Percentiles rank a stretch among this genome's conserved stretches.
Evolutionary conservation across 177 flowering plant genomes (phyloP).

Genomic region (Vitis hybrid): DNA sequence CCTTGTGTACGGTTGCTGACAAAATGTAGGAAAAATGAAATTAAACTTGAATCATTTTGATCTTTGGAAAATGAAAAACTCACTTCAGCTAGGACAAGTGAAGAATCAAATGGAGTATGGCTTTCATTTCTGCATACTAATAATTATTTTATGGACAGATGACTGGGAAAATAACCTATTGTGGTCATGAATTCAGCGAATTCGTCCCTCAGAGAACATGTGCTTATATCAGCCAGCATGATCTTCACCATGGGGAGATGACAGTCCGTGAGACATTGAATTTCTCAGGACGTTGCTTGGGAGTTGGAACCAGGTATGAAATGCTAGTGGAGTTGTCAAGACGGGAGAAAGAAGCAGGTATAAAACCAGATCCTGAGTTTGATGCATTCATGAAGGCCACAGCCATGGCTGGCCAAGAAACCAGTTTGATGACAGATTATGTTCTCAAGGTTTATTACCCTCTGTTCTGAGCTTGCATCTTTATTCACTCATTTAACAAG

Average conservation of each 20-base stretch:
- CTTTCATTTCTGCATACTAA: no score
- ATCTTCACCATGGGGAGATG: conserved; percentile 40
- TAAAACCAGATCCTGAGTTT: conserved; percentile 64
- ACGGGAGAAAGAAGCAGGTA: conserved; percentile 55
- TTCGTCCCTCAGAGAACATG: conserved; percentile 41
- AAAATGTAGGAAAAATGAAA: no score
- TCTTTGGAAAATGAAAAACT: neutral
- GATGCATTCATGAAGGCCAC: conserved; percentile 74
- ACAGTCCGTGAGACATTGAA: conserved; percentile 36
- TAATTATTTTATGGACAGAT: conserved; percentile 20
- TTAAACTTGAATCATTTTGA: neutral
- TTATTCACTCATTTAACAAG: neutral
- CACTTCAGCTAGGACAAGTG: no score
- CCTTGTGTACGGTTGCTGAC: no score
- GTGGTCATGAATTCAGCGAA: conserved; percentile 33
- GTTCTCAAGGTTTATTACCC: conserved; percentile 49
- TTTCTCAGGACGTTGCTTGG: conserved; percentile 36
- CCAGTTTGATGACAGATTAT: conserved; percentile 60
- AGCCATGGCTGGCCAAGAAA: conserved; percentile 57
- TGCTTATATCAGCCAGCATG: conserved; percentile 40
- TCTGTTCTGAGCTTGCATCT: neutral
- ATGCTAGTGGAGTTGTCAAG: conserved; percentile 45
- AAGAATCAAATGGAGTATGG: no score
- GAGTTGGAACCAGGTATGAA: conserved; percentile 37
- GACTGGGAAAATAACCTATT: conserved; percentile 30